Evolutionary conservation across 768 basidiomycete species (phyloP), one percentile per base, ranked within the genome.

Genomic region (Exidia glandulosa): DNA sequence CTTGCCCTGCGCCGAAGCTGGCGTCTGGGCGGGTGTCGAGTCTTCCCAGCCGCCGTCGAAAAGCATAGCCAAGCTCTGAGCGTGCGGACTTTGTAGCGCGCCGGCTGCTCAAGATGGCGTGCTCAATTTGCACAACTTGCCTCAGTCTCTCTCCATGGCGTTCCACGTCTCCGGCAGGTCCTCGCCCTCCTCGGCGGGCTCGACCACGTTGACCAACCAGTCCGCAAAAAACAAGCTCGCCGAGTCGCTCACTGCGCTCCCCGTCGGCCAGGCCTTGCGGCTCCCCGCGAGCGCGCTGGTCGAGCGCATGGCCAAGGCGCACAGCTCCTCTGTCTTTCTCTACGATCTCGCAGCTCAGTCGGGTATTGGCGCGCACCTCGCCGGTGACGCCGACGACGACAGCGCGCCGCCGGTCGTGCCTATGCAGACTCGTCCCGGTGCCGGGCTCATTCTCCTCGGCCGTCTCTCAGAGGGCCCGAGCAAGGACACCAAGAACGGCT

Each of bases 301-400:
- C 57, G 90, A 93, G 73, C 82, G 78, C 61, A 71, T 90, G 37
- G 76, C 87, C 5, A 86, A 86, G 2, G 69, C 72, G 7, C 69
- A 77, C 30, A 87, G 80, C 70, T 88, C 87, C 23, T 73, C 81
- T 19, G 81, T 93, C 60, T 90, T 90, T 69, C 71, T 90, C 47
- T 93, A 89, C 67, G 90, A 93, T 66, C 77, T 91, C 59, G 89
- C 91, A 23, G 85, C 87, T 64, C 87, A 91, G 67, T 79, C 79
- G n/a, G 90, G 90, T 33, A 88, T 93, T 66, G 90, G 90, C 23
- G 76, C 79, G 85, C 72, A 80, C 2, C 70, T 77, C 19, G 67
- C 76, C 3, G 68, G 68, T 36, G 63, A 70, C 33, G 69, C 72
- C 19, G 74, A 80, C 23, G 32, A 37, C 1, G 79, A 83, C 0